Evolutionary conservation across 1,139 yeast species (phyloP).

Genomic region (Lodderomyces metapsilosis): DNA sequence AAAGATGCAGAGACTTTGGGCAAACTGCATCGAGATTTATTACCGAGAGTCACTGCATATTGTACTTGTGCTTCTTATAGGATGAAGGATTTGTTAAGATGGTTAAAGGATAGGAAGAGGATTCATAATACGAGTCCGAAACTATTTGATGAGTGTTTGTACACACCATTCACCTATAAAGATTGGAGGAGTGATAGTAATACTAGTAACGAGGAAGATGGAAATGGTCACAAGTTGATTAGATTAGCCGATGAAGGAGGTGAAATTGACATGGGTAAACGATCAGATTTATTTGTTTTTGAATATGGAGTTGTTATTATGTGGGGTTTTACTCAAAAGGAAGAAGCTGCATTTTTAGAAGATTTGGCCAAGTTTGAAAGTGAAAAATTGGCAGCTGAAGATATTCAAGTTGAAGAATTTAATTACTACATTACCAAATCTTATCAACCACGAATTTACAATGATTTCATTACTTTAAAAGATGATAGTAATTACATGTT

Average conservation of each 20-base stretch:
- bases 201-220: constrained; percentile 17
- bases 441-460: constrained; percentile 92
- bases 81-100: constrained; percentile 81
- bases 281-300: constrained; percentile 80
- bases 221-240: constrained; percentile 46
- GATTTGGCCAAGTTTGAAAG: constrained; percentile 87
- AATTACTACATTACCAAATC: constrained; percentile 90
- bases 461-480: constrained; percentile 87
- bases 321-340: constrained; percentile 90
- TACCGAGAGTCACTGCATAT: constrained; percentile 92
- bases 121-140: constrained; percentile 79
- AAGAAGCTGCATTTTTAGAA: constrained; percentile 77
- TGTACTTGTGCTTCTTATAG: constrained; percentile 92
- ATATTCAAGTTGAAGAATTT: constrained; percentile 90
- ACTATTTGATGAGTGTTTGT: constrained; percentile 88
- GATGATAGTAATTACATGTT: constrained; percentile 91
- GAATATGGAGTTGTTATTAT: constrained; percentile 93
- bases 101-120: constrained; percentile 78
- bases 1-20: constrained; percentile 93
- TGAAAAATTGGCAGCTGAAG: constrained; percentile 87
- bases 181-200: constrained; percentile 63
- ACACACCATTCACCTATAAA: constrained; percentile 83
- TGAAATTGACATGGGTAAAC: constrained; percentile 78
- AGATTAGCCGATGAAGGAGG: constrained; percentile 93
- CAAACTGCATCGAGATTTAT: constrained; percentile 77